These are phyloP conservation scores for Aspergillus tamarii DNA, from an alignment of 2,329 filamentous ascomycete species.

Conservation along the genomic window DNA sequence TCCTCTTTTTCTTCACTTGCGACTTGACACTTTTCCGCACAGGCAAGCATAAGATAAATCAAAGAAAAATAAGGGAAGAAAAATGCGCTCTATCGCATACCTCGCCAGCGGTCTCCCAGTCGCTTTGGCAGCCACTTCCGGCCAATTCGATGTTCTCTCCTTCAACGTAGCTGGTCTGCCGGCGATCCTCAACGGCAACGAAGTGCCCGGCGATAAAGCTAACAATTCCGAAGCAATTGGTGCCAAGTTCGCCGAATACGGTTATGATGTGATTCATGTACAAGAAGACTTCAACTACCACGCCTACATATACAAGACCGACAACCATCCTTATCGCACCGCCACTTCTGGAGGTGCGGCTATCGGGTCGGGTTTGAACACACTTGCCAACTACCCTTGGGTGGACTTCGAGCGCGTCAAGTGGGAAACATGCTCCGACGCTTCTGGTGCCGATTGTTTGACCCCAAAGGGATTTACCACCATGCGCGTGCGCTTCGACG, in stretches of 20 bases:
- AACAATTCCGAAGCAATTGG: constrained; percentile 63
- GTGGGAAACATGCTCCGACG: constrained; percentile 58
- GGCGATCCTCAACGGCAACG: constrained; percentile 57
- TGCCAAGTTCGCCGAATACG: constrained; percentile 57
- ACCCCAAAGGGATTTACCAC: constrained; percentile 72
- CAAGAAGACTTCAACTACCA: constrained; percentile 75
- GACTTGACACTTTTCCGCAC: neutral
- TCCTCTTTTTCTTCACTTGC: neutral
- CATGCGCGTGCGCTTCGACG: constrained; percentile 60
- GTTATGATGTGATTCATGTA: constrained; percentile 65
- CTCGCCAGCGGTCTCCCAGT: neutral
- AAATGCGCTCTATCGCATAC: neutral
- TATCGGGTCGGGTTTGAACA: constrained; percentile 68
- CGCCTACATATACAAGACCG: constrained; percentile 63
- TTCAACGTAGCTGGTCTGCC: constrained; percentile 67
- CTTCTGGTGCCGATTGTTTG: constrained; percentile 62
- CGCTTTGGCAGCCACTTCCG: constrained; percentile 32
- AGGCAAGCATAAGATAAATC: neutral
- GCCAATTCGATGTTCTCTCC: constrained; percentile 56
- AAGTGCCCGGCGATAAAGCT: constrained; percentile 64
- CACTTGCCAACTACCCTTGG: constrained; percentile 62
- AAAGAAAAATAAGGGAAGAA: neutral
- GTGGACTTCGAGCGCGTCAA: constrained; percentile 59
- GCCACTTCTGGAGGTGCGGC: constrained; percentile 66
- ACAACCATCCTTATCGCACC: constrained; percentile 56